Percentiles rank a stretch among this genome's conserved stretches.
Conservation (phyloP, 306 rosid species). For the Casuarina cunninghamiana region DNA sequence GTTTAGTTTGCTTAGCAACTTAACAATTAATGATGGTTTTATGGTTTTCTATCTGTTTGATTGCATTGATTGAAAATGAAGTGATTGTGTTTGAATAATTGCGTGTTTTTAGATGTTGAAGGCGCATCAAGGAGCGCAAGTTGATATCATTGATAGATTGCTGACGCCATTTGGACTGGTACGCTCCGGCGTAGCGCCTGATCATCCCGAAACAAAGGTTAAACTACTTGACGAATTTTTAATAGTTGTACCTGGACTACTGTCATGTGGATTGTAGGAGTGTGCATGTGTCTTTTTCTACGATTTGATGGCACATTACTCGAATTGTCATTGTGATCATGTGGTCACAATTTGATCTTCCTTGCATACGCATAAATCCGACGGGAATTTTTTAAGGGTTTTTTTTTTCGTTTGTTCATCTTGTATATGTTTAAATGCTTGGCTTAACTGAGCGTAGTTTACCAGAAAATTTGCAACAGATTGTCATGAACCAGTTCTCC, state of each 20-base stretch:
- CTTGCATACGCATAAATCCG: too few species aligned
- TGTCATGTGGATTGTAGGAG: not conserved
- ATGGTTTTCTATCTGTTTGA: not conserved
- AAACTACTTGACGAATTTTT: not conserved
- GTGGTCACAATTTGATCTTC: not conserved
- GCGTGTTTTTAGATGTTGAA: slow-evolving; percentile 59
- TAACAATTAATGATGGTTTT: not conserved
- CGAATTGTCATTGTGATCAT: not conserved
- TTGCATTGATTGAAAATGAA: not conserved
- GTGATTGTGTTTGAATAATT: slow-evolving; percentile 12
- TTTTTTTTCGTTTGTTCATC: not conserved
- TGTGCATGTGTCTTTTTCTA: not conserved
- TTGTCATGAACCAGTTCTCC: slow-evolving; percentile 78
- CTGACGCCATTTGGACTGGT: slow-evolving; percentile 91
- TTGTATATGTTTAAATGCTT: slow-evolving; percentile 4
- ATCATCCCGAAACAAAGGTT: slow-evolving; percentile 98
- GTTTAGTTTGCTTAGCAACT: not conserved
- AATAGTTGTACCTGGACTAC: not conserved
- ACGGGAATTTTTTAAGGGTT: not conserved
- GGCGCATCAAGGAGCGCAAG: slow-evolving; percentile 58
- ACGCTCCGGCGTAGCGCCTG: slow-evolving; percentile 93
- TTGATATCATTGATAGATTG: slow-evolving; percentile 85
- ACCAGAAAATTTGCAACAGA: slow-evolving; percentile 72
- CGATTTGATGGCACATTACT: too few species aligned
- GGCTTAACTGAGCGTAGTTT: slow-evolving; percentile 49